These are phyloP conservation scores for Penicillium digitatum DNA, from an alignment of 2,329 filamentous ascomycete genomes.

Conservation along the genomic window DNA sequence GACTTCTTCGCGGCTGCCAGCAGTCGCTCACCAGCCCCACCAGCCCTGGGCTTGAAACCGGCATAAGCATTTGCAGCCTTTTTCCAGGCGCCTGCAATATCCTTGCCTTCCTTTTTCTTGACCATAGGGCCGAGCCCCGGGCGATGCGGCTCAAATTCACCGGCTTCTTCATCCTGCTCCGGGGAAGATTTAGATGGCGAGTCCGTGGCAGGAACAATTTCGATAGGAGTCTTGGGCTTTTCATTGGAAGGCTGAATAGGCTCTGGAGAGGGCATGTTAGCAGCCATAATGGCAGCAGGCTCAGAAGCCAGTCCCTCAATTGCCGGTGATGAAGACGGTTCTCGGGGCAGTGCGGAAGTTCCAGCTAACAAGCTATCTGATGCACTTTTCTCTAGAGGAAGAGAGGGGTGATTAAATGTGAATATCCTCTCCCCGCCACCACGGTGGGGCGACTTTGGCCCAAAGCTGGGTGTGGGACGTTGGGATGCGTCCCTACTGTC, in stretches of 20 bases:
- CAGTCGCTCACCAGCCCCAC: constrained; percentile 78
- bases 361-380: constrained; percentile 15
- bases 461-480: constrained; percentile 27
- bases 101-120: constrained; percentile 68
- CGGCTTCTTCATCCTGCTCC: constrained; percentile 43
- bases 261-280: constrained; percentile 7
- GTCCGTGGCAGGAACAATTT: constrained; percentile 4
- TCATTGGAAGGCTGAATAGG: background rate
- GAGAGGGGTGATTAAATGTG: constrained; percentile 10
- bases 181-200: constrained; percentile 14
- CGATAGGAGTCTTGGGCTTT: constrained; percentile 13
- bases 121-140: constrained; percentile 89
- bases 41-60: constrained; percentile 80
- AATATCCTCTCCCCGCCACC: constrained; percentile 32
- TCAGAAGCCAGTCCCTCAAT: constrained; percentile 13
- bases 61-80: constrained; percentile 71
- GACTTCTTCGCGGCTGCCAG: constrained; percentile 55
- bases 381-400: constrained; percentile 11
- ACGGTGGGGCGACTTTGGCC: constrained; percentile 28
- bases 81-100: constrained; percentile 71
- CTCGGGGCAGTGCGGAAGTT: constrained; percentile 20
- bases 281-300: constrained; percentile 14
- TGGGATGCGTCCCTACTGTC: constrained; percentile 20
- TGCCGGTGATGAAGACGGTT: constrained; percentile 12
- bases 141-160: constrained; percentile 53